Conservation (phyloP, 1,284 basidiomycete species). For the Tranzscheliella williamsii region DNA sequence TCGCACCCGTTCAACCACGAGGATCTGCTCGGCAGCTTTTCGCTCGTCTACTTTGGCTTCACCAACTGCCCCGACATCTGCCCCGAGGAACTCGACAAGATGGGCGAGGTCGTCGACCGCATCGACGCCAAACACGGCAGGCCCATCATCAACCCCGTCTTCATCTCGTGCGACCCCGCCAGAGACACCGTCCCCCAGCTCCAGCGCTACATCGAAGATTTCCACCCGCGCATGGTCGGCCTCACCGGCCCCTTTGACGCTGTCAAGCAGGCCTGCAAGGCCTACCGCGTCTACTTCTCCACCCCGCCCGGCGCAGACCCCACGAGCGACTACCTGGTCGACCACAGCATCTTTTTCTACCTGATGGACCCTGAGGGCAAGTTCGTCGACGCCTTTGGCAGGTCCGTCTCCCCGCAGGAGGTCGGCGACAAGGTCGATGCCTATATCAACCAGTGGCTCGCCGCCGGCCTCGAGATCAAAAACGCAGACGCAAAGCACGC, state of each 20-base stretch:
- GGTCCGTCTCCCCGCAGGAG: slow-evolving; percentile 74
- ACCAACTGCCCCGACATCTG: slow-evolving; percentile 90
- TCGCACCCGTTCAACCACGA: slow-evolving; percentile 72
- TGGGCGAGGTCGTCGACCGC: slow-evolving; percentile 77
- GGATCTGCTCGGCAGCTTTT: slow-evolving; percentile 77
- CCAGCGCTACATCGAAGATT: slow-evolving; percentile 66
- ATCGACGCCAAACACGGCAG: slow-evolving; percentile 67
- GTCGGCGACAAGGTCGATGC: slow-evolving; percentile 67
- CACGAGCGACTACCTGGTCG: slow-evolving; percentile 84
- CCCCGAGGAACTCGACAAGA: slow-evolving; percentile 96
- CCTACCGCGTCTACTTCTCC: slow-evolving; percentile 93
- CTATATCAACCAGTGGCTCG: slow-evolving; percentile 66
- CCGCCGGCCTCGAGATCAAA: slow-evolving; percentile 39
- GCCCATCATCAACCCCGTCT: slow-evolving; percentile 69
- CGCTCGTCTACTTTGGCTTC: slow-evolving; percentile 77
- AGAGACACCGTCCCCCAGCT: slow-evolving; percentile 74
- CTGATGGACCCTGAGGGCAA: slow-evolving; percentile 92
- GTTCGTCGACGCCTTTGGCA: slow-evolving; percentile 97
- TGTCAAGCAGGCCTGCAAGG: slow-evolving; percentile 86
- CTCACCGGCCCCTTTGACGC: slow-evolving; percentile 84
- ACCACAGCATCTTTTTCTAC: slow-evolving; percentile 84
- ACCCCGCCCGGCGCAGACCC: slow-evolving; percentile 82
- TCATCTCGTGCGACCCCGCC: slow-evolving; percentile 94
- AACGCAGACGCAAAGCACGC: slow-evolving; percentile 69
- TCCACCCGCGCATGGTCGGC: slow-evolving; percentile 87